Evolutionary conservation across 192 early-diverging fungal genomes (phyloP), one percentile per base, ranked within the genome.

Genomic region (Coemansia sp.): DNA sequence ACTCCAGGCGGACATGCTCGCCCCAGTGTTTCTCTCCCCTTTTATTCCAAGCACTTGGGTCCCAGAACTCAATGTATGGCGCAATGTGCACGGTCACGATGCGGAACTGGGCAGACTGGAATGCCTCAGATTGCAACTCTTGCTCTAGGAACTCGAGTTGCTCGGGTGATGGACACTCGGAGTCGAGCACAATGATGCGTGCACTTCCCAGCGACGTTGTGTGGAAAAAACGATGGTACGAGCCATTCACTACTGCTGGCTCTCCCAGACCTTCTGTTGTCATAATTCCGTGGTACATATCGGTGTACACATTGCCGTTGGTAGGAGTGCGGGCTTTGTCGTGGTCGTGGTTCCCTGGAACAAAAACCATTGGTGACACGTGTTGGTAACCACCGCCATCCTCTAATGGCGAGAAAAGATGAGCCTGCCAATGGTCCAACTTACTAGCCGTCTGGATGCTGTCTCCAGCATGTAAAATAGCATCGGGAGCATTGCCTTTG

Each of bases 51-150:
- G 86, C 74, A 53, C 79, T 73, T 17, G 89, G 88, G 27, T 92
- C 88, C 91, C 91, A 92, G 75, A 86, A 92, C 71, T 92, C 90
- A 14, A 90, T 79, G 36, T 86, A 92, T 5, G 91, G 91, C 51
- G 91, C 88, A 11, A 92, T 87, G 54, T 92, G 91, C 6, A 92
- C 85, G 31, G 89, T 67, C 2, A 92, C 86, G 24, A 92, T 74
- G n/a, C 86, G 74, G 69, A 92, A 92, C 37, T 60, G 68, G 8
- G 89, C 87, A 19, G 58, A 45, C 37, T 70, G 73, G 24, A 84
- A 88, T 25, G 74, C 87, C 7, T 83, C 67, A 0, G 87, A 88
- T 19, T 76, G 53, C 42, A 92, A 74, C 60, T 92, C 89, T 6
- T 71, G 60, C 25, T 79, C 59, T 2, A 92, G 74, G 80, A 89